Conservation (phyloP, 495 filamentous ascomycete species). For the Xylaria telfairii region DNA sequence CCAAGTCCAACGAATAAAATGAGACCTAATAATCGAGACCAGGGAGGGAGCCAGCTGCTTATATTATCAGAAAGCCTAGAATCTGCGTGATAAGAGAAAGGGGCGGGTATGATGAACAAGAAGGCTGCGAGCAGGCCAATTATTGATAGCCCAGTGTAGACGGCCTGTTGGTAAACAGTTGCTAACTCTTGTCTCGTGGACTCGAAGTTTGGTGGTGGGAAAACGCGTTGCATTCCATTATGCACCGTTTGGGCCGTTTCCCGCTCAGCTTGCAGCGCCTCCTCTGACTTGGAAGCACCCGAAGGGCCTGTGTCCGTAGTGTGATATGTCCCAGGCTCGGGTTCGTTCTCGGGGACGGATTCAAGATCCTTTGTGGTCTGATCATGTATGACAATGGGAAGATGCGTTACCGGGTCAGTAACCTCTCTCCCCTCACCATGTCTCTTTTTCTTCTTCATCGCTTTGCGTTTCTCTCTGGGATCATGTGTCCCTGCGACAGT, state of each 20-base stretch:
- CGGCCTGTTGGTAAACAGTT: constrained; percentile 50
- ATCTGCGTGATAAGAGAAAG: constrained; percentile 66
- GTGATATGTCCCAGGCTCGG: constrained; percentile 48
- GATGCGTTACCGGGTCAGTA: constrained; percentile 75
- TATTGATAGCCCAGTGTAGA: constrained; percentile 49
- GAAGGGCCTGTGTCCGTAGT: constrained; percentile 55
- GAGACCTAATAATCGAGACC: constrained; percentile 32
- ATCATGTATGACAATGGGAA: constrained; percentile 69
- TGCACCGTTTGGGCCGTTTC: constrained; percentile 54
- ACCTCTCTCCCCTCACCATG: constrained; percentile 64
- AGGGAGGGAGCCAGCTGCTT: constrained; percentile 1
- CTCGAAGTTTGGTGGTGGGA: constrained; percentile 66
- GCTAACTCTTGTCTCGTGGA: constrained; percentile 55
- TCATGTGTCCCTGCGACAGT: constrained; percentile 51
- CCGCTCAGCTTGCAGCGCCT: constrained; percentile 53
- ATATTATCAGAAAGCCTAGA: neutral
- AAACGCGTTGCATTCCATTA: constrained; percentile 60
- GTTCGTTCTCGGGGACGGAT: constrained; percentile 59
- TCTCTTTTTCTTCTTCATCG: constrained; percentile 62
- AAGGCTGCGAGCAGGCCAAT: constrained; percentile 38
- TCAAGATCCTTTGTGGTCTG: constrained; percentile 65
- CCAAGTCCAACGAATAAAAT: constrained; percentile 34
- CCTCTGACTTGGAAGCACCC: constrained; percentile 51
- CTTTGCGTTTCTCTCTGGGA: constrained; percentile 64
- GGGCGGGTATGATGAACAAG: constrained; percentile 67